Conservation (phyloP, 371 early-diverging fungal genomes). For the Rhizomucor pusillus region DNA sequence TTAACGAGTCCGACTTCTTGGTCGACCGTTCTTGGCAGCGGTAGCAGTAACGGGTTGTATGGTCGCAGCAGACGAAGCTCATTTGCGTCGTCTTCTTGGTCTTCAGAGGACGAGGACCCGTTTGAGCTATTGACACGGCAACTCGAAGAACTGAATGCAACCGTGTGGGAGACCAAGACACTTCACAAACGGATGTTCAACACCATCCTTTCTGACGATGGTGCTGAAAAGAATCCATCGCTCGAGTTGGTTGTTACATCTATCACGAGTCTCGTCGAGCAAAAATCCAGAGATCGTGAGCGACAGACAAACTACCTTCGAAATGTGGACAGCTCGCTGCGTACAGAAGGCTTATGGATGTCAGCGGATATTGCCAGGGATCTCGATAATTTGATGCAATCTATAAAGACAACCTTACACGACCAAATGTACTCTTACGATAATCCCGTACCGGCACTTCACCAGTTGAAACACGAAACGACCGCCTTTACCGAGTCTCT, state of each 20-base stretch:
- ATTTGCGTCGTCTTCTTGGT: slow-evolving; percentile 26
- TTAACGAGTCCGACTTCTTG: slow-evolving; percentile 20
- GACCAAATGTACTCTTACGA: slow-evolving; percentile 29
- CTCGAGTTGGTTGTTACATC: slow-evolving; percentile 40
- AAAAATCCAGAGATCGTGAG: slow-evolving; percentile 41
- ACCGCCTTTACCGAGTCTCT: slow-evolving; percentile 32
- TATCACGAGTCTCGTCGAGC: slow-evolving; percentile 30
- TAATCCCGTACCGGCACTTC: slow-evolving; percentile 33
- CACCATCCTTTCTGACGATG: slow-evolving; percentile 35
- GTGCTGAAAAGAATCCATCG: slow-evolving; percentile 23
- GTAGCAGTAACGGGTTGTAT: slow-evolving; percentile 6
- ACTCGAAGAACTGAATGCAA: slow-evolving; percentile 39
- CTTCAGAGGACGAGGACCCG: slow-evolving; percentile 35
- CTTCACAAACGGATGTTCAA: slow-evolving; percentile 41
- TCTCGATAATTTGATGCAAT: slow-evolving; percentile 23
- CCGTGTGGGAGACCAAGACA: slow-evolving; percentile 47
- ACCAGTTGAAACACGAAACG: slow-evolving; percentile 32
- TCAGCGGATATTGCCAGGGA: slow-evolving; percentile 26
- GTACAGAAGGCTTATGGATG: slow-evolving; percentile 37
- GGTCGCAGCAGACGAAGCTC: slow-evolving; percentile 34
- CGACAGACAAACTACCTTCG: slow-evolving; percentile 34
- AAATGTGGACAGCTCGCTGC: slow-evolving; percentile 25
- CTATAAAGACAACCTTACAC: slow-evolving; percentile 27
- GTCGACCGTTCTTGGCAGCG: neutral
- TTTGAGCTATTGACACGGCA: slow-evolving; percentile 44